phyloP scores from a whole-genome alignment of 441 rosid species.

The Lagerstroemia fauriei region DNA sequence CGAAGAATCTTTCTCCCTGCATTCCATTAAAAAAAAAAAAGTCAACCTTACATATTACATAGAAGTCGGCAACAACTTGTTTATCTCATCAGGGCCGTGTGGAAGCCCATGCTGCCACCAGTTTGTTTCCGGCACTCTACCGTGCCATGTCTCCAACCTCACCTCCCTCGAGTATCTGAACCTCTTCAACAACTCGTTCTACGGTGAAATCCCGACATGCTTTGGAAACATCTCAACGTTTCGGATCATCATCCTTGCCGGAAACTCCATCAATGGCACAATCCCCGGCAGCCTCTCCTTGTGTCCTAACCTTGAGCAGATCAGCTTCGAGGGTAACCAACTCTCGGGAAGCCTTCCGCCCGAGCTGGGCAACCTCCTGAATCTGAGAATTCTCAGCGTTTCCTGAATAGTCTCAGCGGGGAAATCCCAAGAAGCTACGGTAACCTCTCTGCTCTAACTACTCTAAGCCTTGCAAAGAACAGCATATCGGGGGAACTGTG shows the following conservation, averaged over 20 bases:
- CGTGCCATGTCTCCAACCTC: conserved; percentile 27
- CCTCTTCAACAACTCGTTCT: conserved; percentile 23
- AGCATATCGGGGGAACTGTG: not conserved
- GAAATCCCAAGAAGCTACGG: conserved; percentile 19
- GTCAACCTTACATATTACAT: too few species aligned
- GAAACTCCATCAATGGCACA: conserved; percentile 18
- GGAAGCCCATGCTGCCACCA: too few species aligned
- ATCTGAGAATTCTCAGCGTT: conserved; percentile 18
- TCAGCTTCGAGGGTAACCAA: conserved; percentile 20
- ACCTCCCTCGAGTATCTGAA: conserved; percentile 6
- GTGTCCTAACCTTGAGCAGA: conserved; percentile 20
- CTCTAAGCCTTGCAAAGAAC: not conserved
- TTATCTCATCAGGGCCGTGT: too few species aligned
- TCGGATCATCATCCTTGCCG: not conserved
- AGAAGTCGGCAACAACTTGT: too few species aligned
- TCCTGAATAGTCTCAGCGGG: conserved; percentile 24
- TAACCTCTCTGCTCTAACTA: conserved; percentile 2
- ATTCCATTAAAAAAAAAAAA: too few species aligned
- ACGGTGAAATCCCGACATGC: conserved; percentile 26
- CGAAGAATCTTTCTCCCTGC: too few species aligned
- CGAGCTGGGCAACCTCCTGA: conserved; percentile 23
- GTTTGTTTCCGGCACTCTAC: conserved; percentile 7
- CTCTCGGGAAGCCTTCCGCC: conserved; percentile 20
- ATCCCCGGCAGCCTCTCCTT: conserved; percentile 5
- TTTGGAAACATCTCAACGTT: not conserved